Evolutionary conservation across 2,329 filamentous ascomycete species (phyloP).

Genomic region (Beauveria sp.): DNA sequence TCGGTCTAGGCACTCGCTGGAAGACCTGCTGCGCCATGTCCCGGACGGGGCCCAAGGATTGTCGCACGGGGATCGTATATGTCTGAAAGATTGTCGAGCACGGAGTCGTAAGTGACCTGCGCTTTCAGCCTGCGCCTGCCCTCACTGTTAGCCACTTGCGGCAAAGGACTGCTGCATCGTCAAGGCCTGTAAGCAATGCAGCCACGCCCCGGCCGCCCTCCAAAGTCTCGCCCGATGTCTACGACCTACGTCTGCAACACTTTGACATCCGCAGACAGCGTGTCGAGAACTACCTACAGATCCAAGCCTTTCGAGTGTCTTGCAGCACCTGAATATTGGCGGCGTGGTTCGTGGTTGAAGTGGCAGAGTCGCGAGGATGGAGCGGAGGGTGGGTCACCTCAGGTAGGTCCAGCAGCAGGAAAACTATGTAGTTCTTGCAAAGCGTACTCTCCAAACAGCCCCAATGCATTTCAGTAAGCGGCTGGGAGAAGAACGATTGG

Average conservation of each 20-base stretch:
- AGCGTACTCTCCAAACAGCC: background rate
- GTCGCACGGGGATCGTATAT: background rate
- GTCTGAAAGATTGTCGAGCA: background rate
- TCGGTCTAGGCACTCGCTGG: background rate
- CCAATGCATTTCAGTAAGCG: background rate
- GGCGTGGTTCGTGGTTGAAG: background rate
- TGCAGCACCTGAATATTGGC: background rate
- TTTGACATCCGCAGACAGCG: background rate
- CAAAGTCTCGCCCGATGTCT: background rate
- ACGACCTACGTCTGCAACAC: background rate
- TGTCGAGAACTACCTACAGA: background rate
- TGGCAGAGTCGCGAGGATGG: background rate
- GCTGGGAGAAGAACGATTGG: no score
- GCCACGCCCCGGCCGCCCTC: background rate
- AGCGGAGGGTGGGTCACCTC: background rate
- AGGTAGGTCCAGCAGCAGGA: background rate
- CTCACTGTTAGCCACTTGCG: background rate
- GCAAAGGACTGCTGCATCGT: background rate
- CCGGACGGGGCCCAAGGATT: background rate
- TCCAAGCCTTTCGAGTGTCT: background rate
- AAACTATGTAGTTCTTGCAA: background rate
- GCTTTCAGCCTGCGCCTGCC: background rate
- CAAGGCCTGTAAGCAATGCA: background rate
- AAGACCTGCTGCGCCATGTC: background rate
- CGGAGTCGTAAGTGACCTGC: background rate